Evolutionary conservation across 2,329 filamentous ascomycete species (phyloP).

Genomic region (Alternaria angustiovoidea): DNA sequence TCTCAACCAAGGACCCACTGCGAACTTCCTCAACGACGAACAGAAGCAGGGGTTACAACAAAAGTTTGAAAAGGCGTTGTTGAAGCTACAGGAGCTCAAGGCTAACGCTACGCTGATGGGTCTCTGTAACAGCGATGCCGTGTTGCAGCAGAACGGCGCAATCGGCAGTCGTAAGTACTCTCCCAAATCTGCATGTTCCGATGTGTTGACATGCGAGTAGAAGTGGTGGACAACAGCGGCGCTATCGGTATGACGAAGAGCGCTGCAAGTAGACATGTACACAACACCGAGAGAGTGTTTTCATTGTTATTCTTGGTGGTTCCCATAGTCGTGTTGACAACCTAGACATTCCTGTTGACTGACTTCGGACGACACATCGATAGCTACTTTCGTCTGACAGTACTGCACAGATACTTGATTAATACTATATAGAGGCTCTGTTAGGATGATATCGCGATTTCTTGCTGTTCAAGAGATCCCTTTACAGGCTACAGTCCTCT

Average conservation of each 20-base stretch:
- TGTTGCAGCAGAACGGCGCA: conserved; percentile 11
- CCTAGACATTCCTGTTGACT: neutral
- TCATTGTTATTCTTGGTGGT: neutral
- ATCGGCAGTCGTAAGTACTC: conserved; percentile 12
- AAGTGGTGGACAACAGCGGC: conserved; percentile 18
- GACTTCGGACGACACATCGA: neutral
- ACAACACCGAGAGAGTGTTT: neutral
- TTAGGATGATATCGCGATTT: neutral
- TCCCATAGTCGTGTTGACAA: neutral
- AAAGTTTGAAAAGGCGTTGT: conserved; percentile 34
- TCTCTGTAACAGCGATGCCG: conserved; percentile 19
- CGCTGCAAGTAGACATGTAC: neutral
- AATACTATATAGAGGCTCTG: neutral
- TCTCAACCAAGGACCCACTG: conserved; percentile 19
- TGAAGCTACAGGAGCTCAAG: conserved; percentile 33
- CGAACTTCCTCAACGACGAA: conserved; percentile 33
- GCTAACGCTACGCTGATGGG: conserved; percentile 37
- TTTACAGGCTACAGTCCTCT: neutral
- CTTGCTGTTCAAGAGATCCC: neutral
- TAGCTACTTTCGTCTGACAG: neutral
- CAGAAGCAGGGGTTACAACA: conserved; percentile 31
- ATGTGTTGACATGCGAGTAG: conserved; percentile 12
- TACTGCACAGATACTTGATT: neutral
- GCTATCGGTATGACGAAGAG: conserved; percentile 16
- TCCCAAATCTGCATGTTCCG: neutral